Evolutionary conservation across 2,329 filamentous ascomycete species (phyloP), one percentile per base, ranked within the genome.

Genomic region (Phaeosphaeria sp.): DNA sequence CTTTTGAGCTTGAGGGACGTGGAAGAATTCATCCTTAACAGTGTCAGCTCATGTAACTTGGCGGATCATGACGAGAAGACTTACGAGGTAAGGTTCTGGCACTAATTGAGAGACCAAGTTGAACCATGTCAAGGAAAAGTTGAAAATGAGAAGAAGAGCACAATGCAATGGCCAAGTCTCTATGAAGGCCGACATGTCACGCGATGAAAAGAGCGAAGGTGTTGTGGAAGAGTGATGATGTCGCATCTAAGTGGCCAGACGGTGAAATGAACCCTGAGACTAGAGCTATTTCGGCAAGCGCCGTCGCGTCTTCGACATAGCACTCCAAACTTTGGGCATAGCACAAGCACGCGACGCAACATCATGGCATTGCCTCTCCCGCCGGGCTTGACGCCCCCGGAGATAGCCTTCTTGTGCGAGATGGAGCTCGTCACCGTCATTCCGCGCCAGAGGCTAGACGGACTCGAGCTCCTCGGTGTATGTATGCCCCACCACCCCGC

Each of bases 371-470:
- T 88, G 65, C 85, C 86, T 63, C 81, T 88, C 43, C 84, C 85
- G 40, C 81, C 84, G 62, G 86, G 89, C 77, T 85, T 97, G 45
- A 90, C 91, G 68, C 92, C 95, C 58, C 84, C 91, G 63, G 95
- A 99, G 80, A 91, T 96, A 46, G 91, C 93, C 50, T 99, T 98
- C 74, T 82, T 98, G 25, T 97, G 93, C 78, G 95, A 99, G 81
- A 98, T 97, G 93, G 94, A 98, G 81, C 87, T 92, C 71, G 91
- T 99, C 55, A 97, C 93, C 0, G 86, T 99, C 21, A 88, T 98
- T 49, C 95, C 95, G 36, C 91, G 95, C 53, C 93, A 98, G 77
- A 87, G 91, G 63, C 88, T 99, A 52, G 93, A 97, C 65, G 87
- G 87, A 66, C 90, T 99, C 62, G 85, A 91, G 68, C 85, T 99